Percentiles rank a stretch among this genome's conserved stretches.
Evolutionary conservation across 116 monocot species (phyloP).

Genomic region (Papilionanthe hybrid): DNA sequence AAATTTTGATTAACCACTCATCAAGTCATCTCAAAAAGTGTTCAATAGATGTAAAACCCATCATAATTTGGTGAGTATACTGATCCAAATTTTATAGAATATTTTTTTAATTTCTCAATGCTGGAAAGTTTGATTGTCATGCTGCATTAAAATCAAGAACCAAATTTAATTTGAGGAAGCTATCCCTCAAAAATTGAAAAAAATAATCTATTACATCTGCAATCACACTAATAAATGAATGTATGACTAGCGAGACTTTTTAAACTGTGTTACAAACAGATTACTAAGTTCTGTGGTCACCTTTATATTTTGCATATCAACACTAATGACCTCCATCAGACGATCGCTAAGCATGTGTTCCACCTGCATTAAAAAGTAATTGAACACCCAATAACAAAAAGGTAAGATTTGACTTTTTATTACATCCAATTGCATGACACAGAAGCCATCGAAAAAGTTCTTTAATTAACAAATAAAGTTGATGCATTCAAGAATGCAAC

Average conservation of each 20-base stretch:
- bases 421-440: constrained; percentile 2
- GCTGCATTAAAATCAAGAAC: neutral
- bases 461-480: neutral
- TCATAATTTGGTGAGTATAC: no score
- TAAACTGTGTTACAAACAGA: neutral
- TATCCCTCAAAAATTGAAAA: neutral
- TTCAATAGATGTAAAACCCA: no score
- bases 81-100: no score
- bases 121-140: neutral
- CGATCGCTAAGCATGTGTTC: constrained; percentile 89
- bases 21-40: no score
- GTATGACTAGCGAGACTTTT: neutral
- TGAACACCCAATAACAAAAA: neutral
- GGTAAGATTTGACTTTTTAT: neutral
- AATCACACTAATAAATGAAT: neutral
- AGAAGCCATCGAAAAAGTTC: constrained; percentile 3
- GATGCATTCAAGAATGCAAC: neutral
- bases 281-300: constrained; percentile 20
- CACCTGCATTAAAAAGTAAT: constrained; percentile 39
- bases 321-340: constrained; percentile 64
- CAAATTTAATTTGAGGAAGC: neutral
- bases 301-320: constrained; percentile 81
- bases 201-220: no score
- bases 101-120: neutral
- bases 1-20: no score